These are phyloP conservation scores for Stygiomarasmius scandens DNA, from an alignment of 1,284 basidiomycete species.

Conservation along the genomic window DNA sequence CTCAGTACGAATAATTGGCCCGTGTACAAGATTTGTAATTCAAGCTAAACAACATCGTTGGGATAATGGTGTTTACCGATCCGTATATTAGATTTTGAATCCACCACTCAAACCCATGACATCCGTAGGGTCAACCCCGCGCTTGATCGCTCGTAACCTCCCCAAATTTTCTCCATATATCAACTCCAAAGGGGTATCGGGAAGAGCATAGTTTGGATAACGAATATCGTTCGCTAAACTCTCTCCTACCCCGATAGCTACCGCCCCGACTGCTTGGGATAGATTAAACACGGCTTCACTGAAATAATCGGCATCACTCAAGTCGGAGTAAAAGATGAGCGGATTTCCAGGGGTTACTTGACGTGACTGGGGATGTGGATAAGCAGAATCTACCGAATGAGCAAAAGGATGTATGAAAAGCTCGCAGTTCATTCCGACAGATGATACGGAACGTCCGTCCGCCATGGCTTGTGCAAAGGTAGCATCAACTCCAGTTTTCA, in stretches of 20 bases:
- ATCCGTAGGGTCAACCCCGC: not conserved
- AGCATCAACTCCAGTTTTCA: not conserved
- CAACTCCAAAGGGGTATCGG: not conserved
- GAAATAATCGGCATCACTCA: not conserved
- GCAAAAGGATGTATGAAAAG: not conserved
- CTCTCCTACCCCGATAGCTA: not conserved
- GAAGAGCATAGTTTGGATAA: not conserved
- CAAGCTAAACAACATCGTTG: too few species aligned
- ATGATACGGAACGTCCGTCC: not conserved
- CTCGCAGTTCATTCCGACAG: not conserved
- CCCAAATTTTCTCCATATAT: not conserved
- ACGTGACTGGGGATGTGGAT: not conserved
- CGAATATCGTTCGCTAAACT: not conserved
- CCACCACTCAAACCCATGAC: not conserved
- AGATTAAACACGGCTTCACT: too few species aligned
- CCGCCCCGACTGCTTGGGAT: too few species aligned
- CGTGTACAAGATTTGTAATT: too few species aligned
- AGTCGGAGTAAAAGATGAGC: not conserved
- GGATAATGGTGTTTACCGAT: too few species aligned
- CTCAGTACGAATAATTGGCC: too few species aligned
- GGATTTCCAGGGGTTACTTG: not conserved
- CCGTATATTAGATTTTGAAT: slow-evolving; percentile 5
- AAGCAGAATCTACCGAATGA: not conserved
- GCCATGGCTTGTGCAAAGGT: not conserved
- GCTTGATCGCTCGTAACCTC: not conserved